Evolutionary conservation across 2,329 filamentous ascomycete genomes (phyloP), one percentile per base, ranked within the genome.

Genomic region (Exophiala sp.): DNA sequence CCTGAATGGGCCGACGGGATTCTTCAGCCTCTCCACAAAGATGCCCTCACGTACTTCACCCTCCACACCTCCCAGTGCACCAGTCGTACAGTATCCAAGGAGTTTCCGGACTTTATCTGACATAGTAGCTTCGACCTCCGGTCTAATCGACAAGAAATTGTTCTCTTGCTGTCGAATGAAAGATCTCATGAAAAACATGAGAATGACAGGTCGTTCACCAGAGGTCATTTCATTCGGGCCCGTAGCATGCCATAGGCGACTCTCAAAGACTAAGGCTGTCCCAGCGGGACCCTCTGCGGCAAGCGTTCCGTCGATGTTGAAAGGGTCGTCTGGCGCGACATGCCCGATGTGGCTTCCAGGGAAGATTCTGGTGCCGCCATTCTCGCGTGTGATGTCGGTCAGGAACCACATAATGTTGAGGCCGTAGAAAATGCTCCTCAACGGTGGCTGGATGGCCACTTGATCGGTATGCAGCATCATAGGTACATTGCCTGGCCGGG

Each of bases 91-190:
- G 24, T 20, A 57, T 8, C 54, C 55, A 41, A 58, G 10, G 16
- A 55, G 39, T 45, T 36, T 52, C 8, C 52, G 39, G 11, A 55
- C 55, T 8, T 63, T 52, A 14, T 65, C 63, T 2, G 65, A 63
- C 50, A 66, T 54, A 53, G 60, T 65, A 2, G 60, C 52, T 56
- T 61, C 61, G 3, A 69, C 65, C 12, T 68, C 65, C 16, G 59
- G 60, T 18, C 64, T 60, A 49, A 68, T 53, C 4, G 65, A 66
- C 42, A 68, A 41, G 52, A 57, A 63, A 50, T 65, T 63, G 52
- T 68, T 68, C 54, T 69, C 67, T 45, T 67, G 65, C 49, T 63
- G 63, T 2, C 66, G 58, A n/a, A 69, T 61, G 34, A 63, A 68
- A 5, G 61, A 63, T 2, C 67, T 60, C 61, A 66, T 65, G 58